Percentiles rank a stretch among this genome's conserved stretches.
Conservation (phyloP, 768 basidiomycete species). For the Epithele typhae region DNA sequence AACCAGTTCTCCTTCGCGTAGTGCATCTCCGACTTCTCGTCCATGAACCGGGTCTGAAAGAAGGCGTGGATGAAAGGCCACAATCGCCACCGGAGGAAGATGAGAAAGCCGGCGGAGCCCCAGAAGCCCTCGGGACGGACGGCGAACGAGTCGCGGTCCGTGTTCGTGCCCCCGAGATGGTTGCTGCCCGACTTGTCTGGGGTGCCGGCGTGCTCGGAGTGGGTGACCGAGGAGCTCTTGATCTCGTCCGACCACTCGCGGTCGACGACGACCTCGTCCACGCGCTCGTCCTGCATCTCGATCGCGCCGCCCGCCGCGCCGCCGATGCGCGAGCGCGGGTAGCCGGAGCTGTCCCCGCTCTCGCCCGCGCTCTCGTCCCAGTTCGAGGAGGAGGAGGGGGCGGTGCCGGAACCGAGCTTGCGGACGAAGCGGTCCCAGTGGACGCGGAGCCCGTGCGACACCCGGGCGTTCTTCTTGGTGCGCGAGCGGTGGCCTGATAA, state of each 20-base stretch:
- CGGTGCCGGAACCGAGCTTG: conserved; percentile 30
- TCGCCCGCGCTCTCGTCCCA: conserved; percentile 41
- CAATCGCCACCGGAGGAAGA: conserved; percentile 50
- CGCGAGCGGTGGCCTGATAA: conserved; percentile 14
- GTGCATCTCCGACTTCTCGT: conserved; percentile 48
- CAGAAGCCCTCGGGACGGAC: conserved; percentile 33
- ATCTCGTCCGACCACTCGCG: conserved; percentile 61
- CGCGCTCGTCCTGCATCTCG: conserved; percentile 37
- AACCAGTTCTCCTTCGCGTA: conserved; percentile 71
- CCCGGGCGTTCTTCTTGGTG: conserved; percentile 21
- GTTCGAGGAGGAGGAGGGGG: conserved; percentile 47
- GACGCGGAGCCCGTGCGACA: conserved; percentile 23
- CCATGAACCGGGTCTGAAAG: conserved; percentile 56
- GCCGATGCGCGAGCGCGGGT: conserved; percentile 21
- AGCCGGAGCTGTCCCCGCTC: conserved; percentile 36
- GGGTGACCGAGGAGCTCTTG: conserved; percentile 44
- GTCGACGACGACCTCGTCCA: conserved; percentile 77
- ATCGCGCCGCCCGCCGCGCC: conserved; percentile 26
- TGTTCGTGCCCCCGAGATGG: conserved; percentile 31
- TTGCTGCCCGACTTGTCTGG: conserved; percentile 49
- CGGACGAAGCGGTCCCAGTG: conserved; percentile 29
- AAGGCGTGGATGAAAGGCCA: conserved; percentile 54
- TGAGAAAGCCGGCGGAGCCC: conserved; percentile 30
- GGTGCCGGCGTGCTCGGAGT: conserved; percentile 45
- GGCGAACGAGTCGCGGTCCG: conserved; percentile 33